A percentile compares a stretch with the other conserved stretches of the same genome.
Conservation (phyloP, 176 grass and related monocot species). For the Zea mays region DNA sequence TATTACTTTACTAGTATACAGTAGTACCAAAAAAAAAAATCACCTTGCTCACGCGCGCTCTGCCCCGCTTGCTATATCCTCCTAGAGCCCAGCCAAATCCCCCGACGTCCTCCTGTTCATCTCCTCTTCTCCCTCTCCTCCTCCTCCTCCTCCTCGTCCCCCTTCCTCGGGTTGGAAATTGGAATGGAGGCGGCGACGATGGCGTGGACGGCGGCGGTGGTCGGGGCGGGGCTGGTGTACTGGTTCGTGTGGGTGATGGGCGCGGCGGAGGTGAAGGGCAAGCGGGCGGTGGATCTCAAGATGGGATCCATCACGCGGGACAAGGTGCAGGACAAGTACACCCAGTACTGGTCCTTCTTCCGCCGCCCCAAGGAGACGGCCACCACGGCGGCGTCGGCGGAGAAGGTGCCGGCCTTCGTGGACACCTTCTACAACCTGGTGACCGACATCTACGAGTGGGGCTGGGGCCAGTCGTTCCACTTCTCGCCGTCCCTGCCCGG, state of each 20-base stretch:
- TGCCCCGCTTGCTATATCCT: conserved; percentile 14
- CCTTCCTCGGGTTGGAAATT: neutral
- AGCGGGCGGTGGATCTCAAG: conserved; percentile 94
- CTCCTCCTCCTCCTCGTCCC: neutral
- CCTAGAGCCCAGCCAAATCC: conserved; percentile 20
- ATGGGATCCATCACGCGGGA: conserved; percentile 86
- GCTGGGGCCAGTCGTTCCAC: conserved; percentile 97
- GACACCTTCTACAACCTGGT: conserved; percentile 99
- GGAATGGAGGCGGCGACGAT: conserved; percentile 72
- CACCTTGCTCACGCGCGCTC: conserved; percentile 11
- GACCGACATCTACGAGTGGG: conserved; percentile 99
- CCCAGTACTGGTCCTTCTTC: conserved; percentile 99
- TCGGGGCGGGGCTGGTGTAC: conserved; percentile 53
- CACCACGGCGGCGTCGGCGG: conserved; percentile 48
- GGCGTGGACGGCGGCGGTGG: conserved; percentile 74
- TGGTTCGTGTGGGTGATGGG: conserved; percentile 99
- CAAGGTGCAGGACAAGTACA: conserved; percentile 94
- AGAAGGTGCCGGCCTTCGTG: conserved; percentile 87
- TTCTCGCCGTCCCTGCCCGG: conserved; percentile 80
- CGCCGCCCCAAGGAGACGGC: conserved; percentile 85
- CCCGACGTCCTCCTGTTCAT: conserved; percentile 13
- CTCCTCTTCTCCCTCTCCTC: neutral
- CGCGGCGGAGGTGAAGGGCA: conserved; percentile 94
- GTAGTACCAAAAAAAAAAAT: neutral
- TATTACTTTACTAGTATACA: too few relatives aligned